Evolutionary conservation across 345 rosid species (phyloP).

Genomic region (Brassica carinata): DNA sequence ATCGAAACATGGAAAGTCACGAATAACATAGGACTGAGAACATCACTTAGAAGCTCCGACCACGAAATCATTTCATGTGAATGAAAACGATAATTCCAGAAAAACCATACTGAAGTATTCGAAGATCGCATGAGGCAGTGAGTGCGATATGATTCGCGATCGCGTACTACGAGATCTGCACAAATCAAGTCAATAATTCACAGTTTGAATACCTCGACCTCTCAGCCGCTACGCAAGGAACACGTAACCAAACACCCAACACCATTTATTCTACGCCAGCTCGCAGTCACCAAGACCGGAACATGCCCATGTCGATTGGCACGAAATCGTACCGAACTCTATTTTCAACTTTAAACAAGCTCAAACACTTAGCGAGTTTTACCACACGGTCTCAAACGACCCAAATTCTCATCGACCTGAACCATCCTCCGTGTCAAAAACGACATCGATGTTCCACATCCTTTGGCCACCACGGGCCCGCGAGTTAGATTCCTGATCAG

Average conservation of each 20-base stretch:
- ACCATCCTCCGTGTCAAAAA: no score
- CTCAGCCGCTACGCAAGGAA: neutral
- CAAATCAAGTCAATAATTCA: neutral
- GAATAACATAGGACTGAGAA: no score
- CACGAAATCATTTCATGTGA: neutral
- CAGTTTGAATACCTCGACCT: neutral
- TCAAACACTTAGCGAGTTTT: no score
- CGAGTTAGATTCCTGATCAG: no score
- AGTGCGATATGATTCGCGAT: neutral
- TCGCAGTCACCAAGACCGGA: neutral
- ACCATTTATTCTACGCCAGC: neutral
- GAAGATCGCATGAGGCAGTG: neutral
- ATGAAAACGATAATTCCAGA: neutral
- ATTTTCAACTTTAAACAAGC: no score
- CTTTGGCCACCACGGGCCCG: no score
- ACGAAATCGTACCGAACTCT: no score
- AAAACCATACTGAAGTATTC: neutral
- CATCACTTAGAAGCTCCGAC: neutral
- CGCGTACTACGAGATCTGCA: neutral
- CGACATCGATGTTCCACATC: no score
- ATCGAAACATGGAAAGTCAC: no score
- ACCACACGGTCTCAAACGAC: no score
- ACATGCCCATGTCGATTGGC: no score
- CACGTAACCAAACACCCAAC: neutral
- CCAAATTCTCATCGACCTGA: no score